These are phyloP conservation scores for Pseudocercospora fuligena DNA, from an alignment of 2,329 filamentous ascomycete genomes.

Conservation along the genomic window DNA sequence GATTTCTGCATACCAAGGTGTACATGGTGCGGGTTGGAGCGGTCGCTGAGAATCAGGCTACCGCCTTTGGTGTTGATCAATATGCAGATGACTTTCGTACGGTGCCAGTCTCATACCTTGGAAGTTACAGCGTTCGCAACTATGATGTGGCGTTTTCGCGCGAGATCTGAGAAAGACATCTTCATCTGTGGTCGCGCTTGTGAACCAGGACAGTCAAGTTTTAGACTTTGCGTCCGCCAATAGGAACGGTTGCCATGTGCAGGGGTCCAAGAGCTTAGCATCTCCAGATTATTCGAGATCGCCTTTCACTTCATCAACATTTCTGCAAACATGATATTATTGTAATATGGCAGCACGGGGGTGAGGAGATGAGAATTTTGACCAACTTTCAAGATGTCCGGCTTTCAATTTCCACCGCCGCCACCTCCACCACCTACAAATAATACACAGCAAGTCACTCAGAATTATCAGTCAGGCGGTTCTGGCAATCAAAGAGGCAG, in stretches of 20 bases:
- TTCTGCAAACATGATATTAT: not conserved
- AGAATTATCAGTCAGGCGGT: conserved; percentile 28
- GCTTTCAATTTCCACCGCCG: conserved; percentile 55
- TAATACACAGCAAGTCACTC: conserved; percentile 25
- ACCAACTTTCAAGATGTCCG: conserved; percentile 23
- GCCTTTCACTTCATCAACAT: conserved; percentile 12
- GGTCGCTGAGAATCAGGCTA: not conserved
- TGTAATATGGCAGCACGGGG: not conserved
- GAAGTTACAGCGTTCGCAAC: not conserved
- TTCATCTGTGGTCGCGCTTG: too few relatives aligned
- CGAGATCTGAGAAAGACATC: not conserved
- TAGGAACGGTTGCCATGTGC: not conserved
- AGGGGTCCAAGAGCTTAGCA: not conserved
- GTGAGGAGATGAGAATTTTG: too few relatives aligned
- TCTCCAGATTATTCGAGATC: not conserved
- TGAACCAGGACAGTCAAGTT: not conserved
- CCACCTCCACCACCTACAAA: conserved; percentile 45
- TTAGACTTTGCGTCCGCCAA: not conserved
- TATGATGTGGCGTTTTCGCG: too few relatives aligned
- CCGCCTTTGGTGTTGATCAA: not conserved
- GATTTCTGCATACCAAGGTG: conserved; percentile 19
- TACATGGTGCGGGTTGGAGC: conserved; percentile 18
- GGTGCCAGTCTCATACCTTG: not conserved
- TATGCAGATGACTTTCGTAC: not conserved
- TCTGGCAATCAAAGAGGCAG: conserved; percentile 32